A percentile compares a stretch with the other conserved stretches of the same genome.
These are phyloP conservation scores for Chionographis japonica DNA, from an alignment of 106 monocot species.

Conservation along the genomic window DNA sequence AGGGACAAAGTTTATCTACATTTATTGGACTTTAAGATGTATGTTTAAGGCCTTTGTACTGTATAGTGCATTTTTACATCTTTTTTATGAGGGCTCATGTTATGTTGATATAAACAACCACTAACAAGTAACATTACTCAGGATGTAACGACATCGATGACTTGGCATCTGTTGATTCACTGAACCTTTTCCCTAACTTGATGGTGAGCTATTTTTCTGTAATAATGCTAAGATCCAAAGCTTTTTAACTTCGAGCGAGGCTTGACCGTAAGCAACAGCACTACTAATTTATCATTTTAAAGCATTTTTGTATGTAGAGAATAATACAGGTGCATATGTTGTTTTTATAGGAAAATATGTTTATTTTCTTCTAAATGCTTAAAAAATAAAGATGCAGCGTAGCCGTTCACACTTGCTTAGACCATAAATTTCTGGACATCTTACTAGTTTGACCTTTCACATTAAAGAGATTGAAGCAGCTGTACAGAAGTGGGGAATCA, in stretches of 20 bases:
- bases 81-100: not conserved
- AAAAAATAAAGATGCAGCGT: too few relatives aligned
- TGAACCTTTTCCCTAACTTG: constrained; percentile 75
- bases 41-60: not conserved
- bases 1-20: not conserved
- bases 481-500: too few relatives aligned
- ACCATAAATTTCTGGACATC: too few relatives aligned
- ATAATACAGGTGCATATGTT: too few relatives aligned
- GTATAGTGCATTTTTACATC: not conserved
- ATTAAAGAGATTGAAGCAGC: too few relatives aligned
- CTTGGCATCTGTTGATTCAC: constrained; percentile 72
- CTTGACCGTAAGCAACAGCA: too few relatives aligned
- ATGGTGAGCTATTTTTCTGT: constrained; percentile 45
- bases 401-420: too few relatives aligned
- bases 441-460: too few relatives aligned
- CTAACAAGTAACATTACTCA: constrained; percentile 24
- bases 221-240: not conserved
- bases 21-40: not conserved
- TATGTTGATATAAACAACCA: constrained; percentile 14
- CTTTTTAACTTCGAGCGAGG: not conserved
- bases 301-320: too few relatives aligned
- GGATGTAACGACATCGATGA: constrained; percentile 80
- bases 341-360: too few relatives aligned
- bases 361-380: too few relatives aligned
- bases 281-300: too few relatives aligned